phyloP scores from a whole-genome alignment of 139 green algal genomes.

The Chlorella sorokiniana region DNA sequence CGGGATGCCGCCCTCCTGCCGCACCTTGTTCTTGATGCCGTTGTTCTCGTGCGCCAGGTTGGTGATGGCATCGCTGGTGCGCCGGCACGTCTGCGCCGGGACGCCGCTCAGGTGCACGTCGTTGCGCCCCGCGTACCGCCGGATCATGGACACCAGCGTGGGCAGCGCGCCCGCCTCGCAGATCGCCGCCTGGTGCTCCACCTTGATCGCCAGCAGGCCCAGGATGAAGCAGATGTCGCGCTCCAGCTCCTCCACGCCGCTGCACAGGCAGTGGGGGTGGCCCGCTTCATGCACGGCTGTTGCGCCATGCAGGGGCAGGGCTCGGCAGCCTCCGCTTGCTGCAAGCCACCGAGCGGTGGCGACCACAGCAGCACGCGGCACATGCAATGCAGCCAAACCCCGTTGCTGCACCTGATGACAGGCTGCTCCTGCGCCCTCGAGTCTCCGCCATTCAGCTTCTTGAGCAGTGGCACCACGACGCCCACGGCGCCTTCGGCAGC shows the following conservation, averaged over 20 bases:
- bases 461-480: slow-evolving; percentile 73
- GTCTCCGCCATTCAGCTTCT: slow-evolving; percentile 29
- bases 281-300: too few relatives aligned
- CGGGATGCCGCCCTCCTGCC: slow-evolving; percentile 89
- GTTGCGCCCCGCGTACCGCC: slow-evolving; percentile 37
- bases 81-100: slow-evolving; percentile 54
- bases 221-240: slow-evolving; percentile 93
- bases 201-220: slow-evolving; percentile 89
- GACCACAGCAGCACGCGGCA: too few relatives aligned
- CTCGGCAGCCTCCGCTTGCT: too few relatives aligned
- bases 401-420: background rate
- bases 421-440: slow-evolving; percentile 27
- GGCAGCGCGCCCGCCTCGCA: slow-evolving; percentile 68
- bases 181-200: slow-evolving; percentile 86
- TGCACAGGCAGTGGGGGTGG: slow-evolving; percentile 18
- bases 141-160: slow-evolving; percentile 76
- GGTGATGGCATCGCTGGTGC: slow-evolving; percentile 94
- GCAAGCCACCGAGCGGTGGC: too few relatives aligned
- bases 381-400: background rate
- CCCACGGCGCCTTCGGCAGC: slow-evolving; percentile 70
- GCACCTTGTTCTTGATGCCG: slow-evolving; percentile 88
- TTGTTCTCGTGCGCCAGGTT: slow-evolving; percentile 97
- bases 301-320: too few relatives aligned
- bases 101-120: slow-evolving; percentile 21
- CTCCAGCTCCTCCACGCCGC: slow-evolving; percentile 74